Percentiles rank a stretch among this genome's conserved stretches.
Evolutionary conservation across 2,329 filamentous ascomycete species (phyloP).

Genomic region (Trichoderma sp.): DNA sequence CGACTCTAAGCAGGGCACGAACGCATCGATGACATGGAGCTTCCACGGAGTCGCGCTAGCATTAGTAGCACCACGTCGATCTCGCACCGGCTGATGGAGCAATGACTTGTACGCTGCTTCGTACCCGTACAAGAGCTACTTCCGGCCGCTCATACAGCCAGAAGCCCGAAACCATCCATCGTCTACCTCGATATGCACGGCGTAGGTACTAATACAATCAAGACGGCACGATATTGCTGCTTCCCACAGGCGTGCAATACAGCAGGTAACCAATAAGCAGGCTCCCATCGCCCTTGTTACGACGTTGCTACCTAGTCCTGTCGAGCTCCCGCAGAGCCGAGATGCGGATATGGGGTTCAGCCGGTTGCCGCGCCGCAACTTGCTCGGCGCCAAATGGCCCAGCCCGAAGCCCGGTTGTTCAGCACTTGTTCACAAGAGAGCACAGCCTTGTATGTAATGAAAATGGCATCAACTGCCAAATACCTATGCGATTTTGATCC

Average conservation of each 20-base stretch:
- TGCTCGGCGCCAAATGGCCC: neutral
- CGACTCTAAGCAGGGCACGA: neutral
- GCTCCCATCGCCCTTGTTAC: neutral
- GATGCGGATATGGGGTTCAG: conserved; percentile 13
- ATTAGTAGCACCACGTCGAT: conserved; percentile 12
- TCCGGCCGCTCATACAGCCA: neutral
- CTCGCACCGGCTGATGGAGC: neutral
- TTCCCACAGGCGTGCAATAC: neutral
- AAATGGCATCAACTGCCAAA: neutral
- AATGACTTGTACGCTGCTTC: neutral
- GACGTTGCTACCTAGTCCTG: neutral
- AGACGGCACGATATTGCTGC: neutral
- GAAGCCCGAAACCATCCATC: neutral
- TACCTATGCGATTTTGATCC: no score
- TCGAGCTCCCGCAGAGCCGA: conserved; percentile 10
- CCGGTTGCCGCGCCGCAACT: neutral
- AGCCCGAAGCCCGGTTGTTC: neutral
- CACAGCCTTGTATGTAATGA: neutral
- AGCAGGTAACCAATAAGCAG: neutral
- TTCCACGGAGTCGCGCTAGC: neutral
- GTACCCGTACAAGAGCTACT: neutral
- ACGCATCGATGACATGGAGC: neutral
- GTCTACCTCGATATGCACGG: neutral
- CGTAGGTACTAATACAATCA: neutral
- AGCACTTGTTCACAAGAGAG: neutral